phyloP scores from a whole-genome alignment of 805 yeast species.

The Candida parachauliodes region DNA sequence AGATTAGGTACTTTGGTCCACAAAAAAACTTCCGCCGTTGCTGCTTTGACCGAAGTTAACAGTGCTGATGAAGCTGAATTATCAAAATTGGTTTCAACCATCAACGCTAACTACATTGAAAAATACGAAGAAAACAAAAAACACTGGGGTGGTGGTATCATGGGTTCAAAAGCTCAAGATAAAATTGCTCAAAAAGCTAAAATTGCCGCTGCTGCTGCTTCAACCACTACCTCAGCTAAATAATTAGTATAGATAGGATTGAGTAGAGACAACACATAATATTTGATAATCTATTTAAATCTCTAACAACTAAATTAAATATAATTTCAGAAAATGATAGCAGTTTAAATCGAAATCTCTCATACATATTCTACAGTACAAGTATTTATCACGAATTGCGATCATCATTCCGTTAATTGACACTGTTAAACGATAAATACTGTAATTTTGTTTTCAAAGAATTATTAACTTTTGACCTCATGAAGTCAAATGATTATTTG shows the following conservation, averaged over 20 bases:
- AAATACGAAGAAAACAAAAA: slow-evolving; percentile 95
- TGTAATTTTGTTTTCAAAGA: too few relatives aligned
- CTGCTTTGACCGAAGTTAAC: slow-evolving; percentile 93
- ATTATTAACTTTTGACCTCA: too few relatives aligned
- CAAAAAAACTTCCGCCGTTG: slow-evolving; percentile 96
- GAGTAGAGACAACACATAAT: too few relatives aligned
- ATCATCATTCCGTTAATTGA: too few relatives aligned
- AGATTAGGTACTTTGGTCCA: slow-evolving; percentile 71
- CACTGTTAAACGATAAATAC: too few relatives aligned
- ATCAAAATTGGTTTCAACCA: slow-evolving; percentile 88
- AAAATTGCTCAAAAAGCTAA: slow-evolving; percentile 75
- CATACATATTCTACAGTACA: too few relatives aligned
- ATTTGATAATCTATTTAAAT: too few relatives aligned
- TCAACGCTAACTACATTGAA: slow-evolving; percentile 89
- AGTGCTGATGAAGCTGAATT: slow-evolving; percentile 94
- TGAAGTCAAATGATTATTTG: too few relatives aligned
- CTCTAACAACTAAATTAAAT: too few relatives aligned
- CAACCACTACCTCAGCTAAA: slow-evolving; percentile 8
- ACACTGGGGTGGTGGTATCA: slow-evolving; percentile 99
- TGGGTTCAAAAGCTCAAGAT: slow-evolving; percentile 92
- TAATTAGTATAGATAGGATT: slow-evolving; percentile 4
- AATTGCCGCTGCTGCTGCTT: slow-evolving; percentile 39
- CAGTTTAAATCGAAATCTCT: too few relatives aligned
- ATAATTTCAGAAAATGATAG: too few relatives aligned
- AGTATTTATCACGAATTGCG: too few relatives aligned